Evolutionary conservation across 1,284 basidiomycete genomes (phyloP).

Genomic region (Moesziomyces antarcticus): DNA sequence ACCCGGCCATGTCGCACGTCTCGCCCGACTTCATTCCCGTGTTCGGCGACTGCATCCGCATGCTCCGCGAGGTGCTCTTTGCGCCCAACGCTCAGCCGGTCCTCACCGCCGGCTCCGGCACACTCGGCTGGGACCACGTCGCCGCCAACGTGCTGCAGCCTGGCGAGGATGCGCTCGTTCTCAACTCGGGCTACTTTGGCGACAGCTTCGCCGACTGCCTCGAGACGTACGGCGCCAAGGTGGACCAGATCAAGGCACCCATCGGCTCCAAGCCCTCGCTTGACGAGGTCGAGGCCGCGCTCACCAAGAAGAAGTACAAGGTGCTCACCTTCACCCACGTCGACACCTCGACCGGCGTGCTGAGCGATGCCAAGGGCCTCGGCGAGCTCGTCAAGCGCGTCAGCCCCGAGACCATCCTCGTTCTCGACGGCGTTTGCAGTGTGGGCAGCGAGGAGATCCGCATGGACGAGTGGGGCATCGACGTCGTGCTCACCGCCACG

Average conservation of each 20-base stretch:
- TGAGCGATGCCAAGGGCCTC: conserved; percentile 85
- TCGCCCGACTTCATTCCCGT: conserved; percentile 88
- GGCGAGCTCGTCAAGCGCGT: conserved; percentile 79
- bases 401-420: conserved; percentile 86
- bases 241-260: conserved; percentile 84
- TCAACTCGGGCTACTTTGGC: conserved; percentile 72
- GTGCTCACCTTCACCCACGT: conserved; percentile 93
- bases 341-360: conserved; percentile 74
- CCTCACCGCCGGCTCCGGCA: conserved; percentile 91
- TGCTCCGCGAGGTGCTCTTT: conserved; percentile 75
- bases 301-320: conserved; percentile 87
- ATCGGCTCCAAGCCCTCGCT: conserved; percentile 80
- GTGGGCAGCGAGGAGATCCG: conserved; percentile 95
- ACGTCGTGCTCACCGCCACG: conserved; percentile 87
- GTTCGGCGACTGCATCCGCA: conserved; percentile 88
- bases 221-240: conserved; percentile 87
- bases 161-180: conserved; percentile 82
- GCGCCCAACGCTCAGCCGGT: conserved; percentile 75
- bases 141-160: conserved; percentile 79
- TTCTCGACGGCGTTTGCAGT: conserved; percentile 92
- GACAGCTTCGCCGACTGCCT: conserved; percentile 66
- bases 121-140: conserved; percentile 81
- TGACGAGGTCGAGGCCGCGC: conserved; percentile 76
- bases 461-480: conserved; percentile 91
- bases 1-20: conserved; percentile 75